Percentiles rank a stretch among this genome's conserved stretches.
These are phyloP conservation scores for Urochloa ruziziensis DNA, from an alignment of 176 grass and related monocot genomes.

Conservation along the genomic window DNA sequence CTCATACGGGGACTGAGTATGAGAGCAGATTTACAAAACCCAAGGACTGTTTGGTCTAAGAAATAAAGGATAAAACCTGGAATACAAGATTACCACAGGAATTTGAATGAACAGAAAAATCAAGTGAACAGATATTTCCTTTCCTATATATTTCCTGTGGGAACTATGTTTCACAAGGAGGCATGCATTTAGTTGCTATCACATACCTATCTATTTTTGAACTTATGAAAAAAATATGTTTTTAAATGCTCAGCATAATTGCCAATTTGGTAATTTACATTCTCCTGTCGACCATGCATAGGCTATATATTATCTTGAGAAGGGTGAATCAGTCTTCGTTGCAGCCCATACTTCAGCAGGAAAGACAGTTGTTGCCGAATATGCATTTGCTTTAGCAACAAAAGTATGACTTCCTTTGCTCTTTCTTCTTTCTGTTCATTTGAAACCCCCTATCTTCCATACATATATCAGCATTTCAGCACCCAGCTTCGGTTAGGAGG, in stretches of 20 bases:
- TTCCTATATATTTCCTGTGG: not conserved
- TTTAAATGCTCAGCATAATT: constrained; percentile 9
- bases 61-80: too few relatives aligned
- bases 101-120: constrained; percentile 4
- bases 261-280: constrained; percentile 10
- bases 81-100: not conserved
- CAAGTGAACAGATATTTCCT: not conserved
- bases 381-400: constrained; percentile 93
- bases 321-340: constrained; percentile 94
- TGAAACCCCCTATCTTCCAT: not conserved
- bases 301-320: constrained; percentile 97
- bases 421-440: not conserved
- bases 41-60: too few relatives aligned
- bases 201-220: constrained; percentile 3
- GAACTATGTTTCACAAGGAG: constrained; percentile 1
- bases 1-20: too few relatives aligned
- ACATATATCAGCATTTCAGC: not conserved
- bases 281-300: constrained; percentile 29
- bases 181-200: not conserved
- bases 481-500: not conserved
- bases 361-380: constrained; percentile 98
- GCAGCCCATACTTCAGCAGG: constrained; percentile 99
- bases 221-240: constrained; percentile 23
- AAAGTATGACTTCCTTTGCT: constrained; percentile 53
- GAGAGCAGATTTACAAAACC: too few relatives aligned